Percentiles rank a stretch among this genome's conserved stretches.
Conservation (phyloP, 2,329 filamentous ascomycete species). For the Trichoderma koningii region DNA sequence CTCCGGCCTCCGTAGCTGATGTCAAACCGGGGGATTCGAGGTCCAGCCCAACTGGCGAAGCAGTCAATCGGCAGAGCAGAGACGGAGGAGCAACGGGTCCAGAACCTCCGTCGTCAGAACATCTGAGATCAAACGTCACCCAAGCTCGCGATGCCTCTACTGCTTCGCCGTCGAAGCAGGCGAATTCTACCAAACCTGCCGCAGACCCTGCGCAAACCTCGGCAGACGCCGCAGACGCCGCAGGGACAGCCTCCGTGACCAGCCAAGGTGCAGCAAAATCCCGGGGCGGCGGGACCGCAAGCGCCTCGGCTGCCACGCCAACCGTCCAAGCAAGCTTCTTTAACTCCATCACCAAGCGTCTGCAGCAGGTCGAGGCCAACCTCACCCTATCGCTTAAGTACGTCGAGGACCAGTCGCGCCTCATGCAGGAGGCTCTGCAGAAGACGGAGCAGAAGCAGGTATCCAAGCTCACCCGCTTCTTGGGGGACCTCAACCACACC, state of each 20-base stretch:
- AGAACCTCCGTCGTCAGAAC: not conserved
- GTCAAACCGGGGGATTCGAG: not conserved
- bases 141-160: slow-evolving; percentile 4
- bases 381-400: slow-evolving; percentile 92
- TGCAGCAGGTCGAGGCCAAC: slow-evolving; percentile 89
- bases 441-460: slow-evolving; percentile 87
- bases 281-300: slow-evolving; percentile 36
- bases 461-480: slow-evolving; percentile 76
- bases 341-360: slow-evolving; percentile 90
- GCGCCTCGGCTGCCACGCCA: slow-evolving; percentile 53
- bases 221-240: slow-evolving; percentile 2
- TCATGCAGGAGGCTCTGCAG: slow-evolving; percentile 82
- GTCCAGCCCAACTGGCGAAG: not conserved
- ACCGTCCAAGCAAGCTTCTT: slow-evolving; percentile 98
- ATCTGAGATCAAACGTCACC: slow-evolving; percentile 1
- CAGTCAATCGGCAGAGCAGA: not conserved
- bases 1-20: not conserved
- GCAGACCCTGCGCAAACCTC: not conserved
- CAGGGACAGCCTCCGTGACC: not conserved
- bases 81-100: not conserved
- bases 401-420: slow-evolving; percentile 92
- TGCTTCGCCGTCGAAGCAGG: slow-evolving; percentile 3
- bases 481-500: slow-evolving; percentile 83
- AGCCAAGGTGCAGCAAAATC: not conserved
- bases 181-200: slow-evolving; percentile 8